Base-by-base conservation (phyloP, 2,329 filamentous ascomycete genomes). In the Epichloe festucae region DNA sequence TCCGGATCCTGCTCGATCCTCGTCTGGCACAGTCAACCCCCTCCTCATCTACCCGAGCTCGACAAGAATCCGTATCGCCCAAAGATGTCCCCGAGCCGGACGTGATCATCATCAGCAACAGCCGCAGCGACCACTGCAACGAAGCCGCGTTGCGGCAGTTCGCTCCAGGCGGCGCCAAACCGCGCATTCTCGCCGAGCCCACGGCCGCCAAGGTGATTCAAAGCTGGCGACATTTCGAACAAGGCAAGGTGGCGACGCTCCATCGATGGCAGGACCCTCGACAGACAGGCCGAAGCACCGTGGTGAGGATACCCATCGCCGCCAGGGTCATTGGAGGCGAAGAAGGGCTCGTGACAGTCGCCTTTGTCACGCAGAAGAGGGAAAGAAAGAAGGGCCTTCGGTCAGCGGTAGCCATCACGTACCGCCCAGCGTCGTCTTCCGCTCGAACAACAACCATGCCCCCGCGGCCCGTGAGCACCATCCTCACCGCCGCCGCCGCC, bases 331-430 rank as follows among this genome's bases (percentile, higher is more conserved):
- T 73, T 0, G 71, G 72, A 23, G 81, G 78, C 5, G 66, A 72
- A 14, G 69, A 73, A 8, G 85, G 85, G 17, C 82, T 88, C 66
- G 73, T 87, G n/a, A 87, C 83, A 0, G 72, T 89, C n/a, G 73
- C 82, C 1, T 81, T 81, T 62, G 75, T 88, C 34, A 70, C 77
- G 0, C 78, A 82, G 50, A 80, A 77, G 59, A 65, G 72, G 46
- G 81, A 86, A 58, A 59, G 82, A 4, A 78, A 76, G 7, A 78
- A 77, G 7, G 76, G 77, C 3, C 60, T 85, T 0, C 82, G 86
- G 60, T 78, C 79, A 52, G 84, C 82, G 11, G 75, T 88, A 56
- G 84, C 80, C 14, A 84, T 89, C 57, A 89, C 84, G 1, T 89
- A 88, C 62, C 76, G 77, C 17, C 76, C 83, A 19, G 79, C 83